Evolutionary conservation across 2,329 filamentous ascomycete species (phyloP).

Genomic region (Exophiala xenobiotica): DNA sequence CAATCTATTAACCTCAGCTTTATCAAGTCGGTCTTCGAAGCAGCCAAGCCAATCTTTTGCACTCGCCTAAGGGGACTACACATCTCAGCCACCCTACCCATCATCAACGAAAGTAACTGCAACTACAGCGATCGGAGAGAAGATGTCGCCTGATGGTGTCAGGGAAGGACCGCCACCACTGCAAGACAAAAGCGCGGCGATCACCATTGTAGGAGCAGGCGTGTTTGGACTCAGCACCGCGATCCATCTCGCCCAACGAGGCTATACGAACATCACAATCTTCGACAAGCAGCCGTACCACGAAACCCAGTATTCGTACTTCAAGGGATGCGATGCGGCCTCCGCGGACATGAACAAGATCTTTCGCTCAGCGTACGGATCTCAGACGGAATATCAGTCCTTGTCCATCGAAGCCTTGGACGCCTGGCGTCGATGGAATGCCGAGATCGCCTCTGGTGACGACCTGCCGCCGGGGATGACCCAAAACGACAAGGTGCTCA

Average conservation of each 20-base stretch:
- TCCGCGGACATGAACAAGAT: conserved; percentile 35
- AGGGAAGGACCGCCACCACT: background rate
- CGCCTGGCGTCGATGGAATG: conserved; percentile 50
- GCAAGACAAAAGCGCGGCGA: background rate
- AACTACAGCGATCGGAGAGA: too few relatives aligned
- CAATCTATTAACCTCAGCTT: too few relatives aligned
- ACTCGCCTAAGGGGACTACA: too few relatives aligned
- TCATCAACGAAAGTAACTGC: too few relatives aligned
- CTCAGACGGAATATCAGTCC: conserved; percentile 49
- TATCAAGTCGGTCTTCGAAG: too few relatives aligned
- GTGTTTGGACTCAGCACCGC: conserved; percentile 54
- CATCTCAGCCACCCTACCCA: too few relatives aligned
- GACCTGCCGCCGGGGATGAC: conserved; percentile 41
- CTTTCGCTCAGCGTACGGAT: conserved; percentile 43
- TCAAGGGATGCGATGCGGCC: conserved; percentile 45
- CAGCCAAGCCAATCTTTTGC: too few relatives aligned
- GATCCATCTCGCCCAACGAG: conserved; percentile 36
- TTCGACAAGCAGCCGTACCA: conserved; percentile 51
- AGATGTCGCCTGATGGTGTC: background rate
- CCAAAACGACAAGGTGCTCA: conserved; percentile 38
- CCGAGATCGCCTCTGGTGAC: conserved; percentile 36
- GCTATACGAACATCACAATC: conserved; percentile 50
- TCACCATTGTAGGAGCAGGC: conserved; percentile 51
- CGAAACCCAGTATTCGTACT: conserved; percentile 42
- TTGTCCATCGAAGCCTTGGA: conserved; percentile 45